A percentile compares a stretch with the other conserved stretches of the same genome.
Evolutionary conservation across 306 rosid species (phyloP).

Genomic region (Fagus crenata): DNA sequence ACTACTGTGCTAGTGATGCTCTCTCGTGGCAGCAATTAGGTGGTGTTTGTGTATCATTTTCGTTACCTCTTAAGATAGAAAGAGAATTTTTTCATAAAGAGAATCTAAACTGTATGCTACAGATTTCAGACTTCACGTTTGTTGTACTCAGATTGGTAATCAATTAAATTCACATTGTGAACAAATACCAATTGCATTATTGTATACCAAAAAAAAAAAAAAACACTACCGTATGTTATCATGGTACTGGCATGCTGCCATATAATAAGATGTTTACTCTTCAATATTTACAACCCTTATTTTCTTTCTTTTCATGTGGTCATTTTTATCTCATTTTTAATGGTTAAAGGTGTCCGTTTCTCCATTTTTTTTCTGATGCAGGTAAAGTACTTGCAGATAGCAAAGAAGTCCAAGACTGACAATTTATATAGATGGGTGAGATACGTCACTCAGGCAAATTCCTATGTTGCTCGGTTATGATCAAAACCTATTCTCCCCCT

Average conservation of each 20-base stretch:
- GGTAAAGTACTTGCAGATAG: constrained; percentile 95
- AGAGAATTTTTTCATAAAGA: neutral
- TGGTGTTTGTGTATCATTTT: neutral
- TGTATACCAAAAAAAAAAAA: neutral
- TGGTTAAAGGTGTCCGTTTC: constrained; percentile 25
- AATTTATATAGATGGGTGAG: constrained; percentile 94
- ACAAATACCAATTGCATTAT: neutral
- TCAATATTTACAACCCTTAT: neutral
- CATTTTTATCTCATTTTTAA: constrained; percentile 1
- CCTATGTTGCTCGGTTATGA: constrained; percentile 83
- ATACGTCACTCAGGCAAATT: constrained; percentile 82
- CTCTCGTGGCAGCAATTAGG: neutral
- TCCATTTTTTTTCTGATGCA: constrained; percentile 38
- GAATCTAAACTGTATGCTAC: neutral
- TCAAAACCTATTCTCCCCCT: constrained; percentile 5
- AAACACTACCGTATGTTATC: neutral
- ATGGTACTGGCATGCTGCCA: neutral
- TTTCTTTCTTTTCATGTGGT: neutral
- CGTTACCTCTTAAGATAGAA: neutral
- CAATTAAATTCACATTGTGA: neutral
- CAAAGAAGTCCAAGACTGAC: constrained; percentile 59
- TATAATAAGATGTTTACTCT: neutral
- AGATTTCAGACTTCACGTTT: neutral
- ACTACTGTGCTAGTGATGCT: neutral
- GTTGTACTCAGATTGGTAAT: constrained; percentile 1